Conservation (phyloP, 495 filamentous ascomycete genomes). For the Chlorociboria aeruginascens region DNA sequence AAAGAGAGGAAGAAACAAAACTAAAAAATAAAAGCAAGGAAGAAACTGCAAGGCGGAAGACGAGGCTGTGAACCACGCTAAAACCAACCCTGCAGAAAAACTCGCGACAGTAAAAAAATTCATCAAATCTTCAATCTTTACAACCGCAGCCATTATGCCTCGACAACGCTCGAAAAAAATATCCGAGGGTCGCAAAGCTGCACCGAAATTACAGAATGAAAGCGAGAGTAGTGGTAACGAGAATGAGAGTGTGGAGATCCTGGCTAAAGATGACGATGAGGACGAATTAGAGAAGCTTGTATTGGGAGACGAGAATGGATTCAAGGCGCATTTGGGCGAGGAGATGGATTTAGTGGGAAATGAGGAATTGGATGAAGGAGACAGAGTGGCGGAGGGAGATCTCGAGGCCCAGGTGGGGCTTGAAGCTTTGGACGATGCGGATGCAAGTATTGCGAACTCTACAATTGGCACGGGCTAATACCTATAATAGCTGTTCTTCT, state of each 20-base stretch:
- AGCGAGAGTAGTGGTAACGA: constrained; percentile 9
- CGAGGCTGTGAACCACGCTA: not conserved
- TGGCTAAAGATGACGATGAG: constrained; percentile 69
- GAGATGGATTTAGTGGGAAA: constrained; percentile 19
- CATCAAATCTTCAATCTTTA: not conserved
- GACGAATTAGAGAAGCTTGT: constrained; percentile 75
- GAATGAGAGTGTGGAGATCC: constrained; percentile 21
- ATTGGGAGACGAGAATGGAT: constrained; percentile 74
- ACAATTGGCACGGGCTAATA: constrained; percentile 15
- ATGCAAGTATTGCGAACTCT: constrained; percentile 32
- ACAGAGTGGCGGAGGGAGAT: constrained; percentile 3
- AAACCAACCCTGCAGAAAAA: constrained; percentile 9
- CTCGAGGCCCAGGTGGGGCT: constrained; percentile 21
- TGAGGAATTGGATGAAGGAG: constrained; percentile 1
- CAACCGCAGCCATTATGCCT: constrained; percentile 21
- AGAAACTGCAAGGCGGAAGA: not conserved
- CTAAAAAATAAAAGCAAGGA: too few species aligned
- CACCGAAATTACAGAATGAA: constrained; percentile 19
- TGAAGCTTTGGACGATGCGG: constrained; percentile 49
- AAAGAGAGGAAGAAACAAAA: too few species aligned
- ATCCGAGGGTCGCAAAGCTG: constrained; percentile 29
- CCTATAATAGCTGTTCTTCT: constrained; percentile 49
- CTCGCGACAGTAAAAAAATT: not conserved
- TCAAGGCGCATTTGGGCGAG: constrained; percentile 50
- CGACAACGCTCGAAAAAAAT: constrained; percentile 30